phyloP scores from a whole-genome alignment of 495 filamentous ascomycete genomes.

The Lophiostoma macrostomum region DNA sequence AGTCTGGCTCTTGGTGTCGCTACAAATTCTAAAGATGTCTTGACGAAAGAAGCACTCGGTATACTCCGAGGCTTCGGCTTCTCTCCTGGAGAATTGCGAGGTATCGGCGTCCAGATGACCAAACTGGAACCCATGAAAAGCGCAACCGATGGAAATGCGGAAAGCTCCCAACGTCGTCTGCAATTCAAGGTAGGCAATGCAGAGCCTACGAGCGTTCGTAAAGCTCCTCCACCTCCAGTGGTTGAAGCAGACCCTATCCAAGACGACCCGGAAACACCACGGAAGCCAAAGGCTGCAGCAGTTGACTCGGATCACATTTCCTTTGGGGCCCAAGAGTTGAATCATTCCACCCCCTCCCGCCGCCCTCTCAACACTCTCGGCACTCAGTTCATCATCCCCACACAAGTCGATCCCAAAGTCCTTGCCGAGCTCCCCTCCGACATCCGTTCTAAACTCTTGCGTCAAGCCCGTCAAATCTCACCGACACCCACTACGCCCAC shows the following conservation, averaged over 20 bases:
- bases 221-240: slow-evolving; percentile 7
- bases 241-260: slow-evolving; percentile 48
- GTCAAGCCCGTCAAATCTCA: slow-evolving; percentile 36
- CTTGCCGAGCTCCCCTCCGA: slow-evolving; percentile 74
- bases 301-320: slow-evolving; percentile 47
- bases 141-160: slow-evolving; percentile 29
- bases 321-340: slow-evolving; percentile 28
- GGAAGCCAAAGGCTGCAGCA: slow-evolving; percentile 49
- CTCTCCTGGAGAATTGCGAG: slow-evolving; percentile 84
- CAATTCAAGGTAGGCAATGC: slow-evolving; percentile 50
- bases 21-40: slow-evolving; percentile 65
- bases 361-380: slow-evolving; percentile 73
- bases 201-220: slow-evolving; percentile 35
- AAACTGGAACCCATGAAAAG: slow-evolving; percentile 78
- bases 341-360: slow-evolving; percentile 47
- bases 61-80: slow-evolving; percentile 80
- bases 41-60: slow-evolving; percentile 76
- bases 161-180: slow-evolving; percentile 57
- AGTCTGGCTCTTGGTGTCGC: slow-evolving; percentile 76
- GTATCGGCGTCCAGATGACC: slow-evolving; percentile 86
- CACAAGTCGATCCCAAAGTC: slow-evolving; percentile 70
- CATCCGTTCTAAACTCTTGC: slow-evolving; percentile 69
- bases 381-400: slow-evolving; percentile 85
- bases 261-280: slow-evolving; percentile 62
- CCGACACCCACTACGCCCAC: slow-evolving; percentile 11